Conservation (phyloP, 176 grass and related monocot species). For the Themeda triandra region DNA sequence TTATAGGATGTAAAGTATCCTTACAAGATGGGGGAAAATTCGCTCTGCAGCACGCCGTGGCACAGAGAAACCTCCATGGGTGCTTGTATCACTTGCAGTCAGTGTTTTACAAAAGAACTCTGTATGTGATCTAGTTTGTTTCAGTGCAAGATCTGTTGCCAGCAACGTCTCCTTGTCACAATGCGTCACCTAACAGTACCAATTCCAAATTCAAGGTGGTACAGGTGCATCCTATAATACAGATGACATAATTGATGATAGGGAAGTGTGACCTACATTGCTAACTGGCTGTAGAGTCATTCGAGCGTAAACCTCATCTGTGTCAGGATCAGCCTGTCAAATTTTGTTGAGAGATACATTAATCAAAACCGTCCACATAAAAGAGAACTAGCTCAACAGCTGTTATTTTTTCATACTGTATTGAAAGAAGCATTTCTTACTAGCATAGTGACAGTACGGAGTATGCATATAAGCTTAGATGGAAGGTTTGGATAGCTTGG, state of each 20-base stretch:
- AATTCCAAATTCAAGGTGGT: conserved; percentile 25
- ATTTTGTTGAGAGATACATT: conserved; percentile 13
- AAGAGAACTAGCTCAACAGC: neutral
- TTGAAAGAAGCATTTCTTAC: conserved; percentile 42
- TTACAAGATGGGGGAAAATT: conserved; percentile 70
- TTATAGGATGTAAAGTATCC: conserved; percentile 14
- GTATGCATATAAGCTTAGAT: conserved; percentile 71
- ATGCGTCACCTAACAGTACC: conserved; percentile 35
- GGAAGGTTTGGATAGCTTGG: conserved; percentile 80
- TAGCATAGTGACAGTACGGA: conserved; percentile 59
- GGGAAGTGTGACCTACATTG: conserved; percentile 53
- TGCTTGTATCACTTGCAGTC: conserved; percentile 88
- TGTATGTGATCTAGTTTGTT: conserved; percentile 51
- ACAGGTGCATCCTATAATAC: conserved; percentile 4
- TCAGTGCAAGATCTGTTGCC: conserved; percentile 54
- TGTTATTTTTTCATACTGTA: neutral
- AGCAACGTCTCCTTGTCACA: conserved; percentile 66
- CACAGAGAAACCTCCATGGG: conserved; percentile 84
- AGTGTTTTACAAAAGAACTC: conserved; percentile 90
- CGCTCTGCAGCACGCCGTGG: conserved; percentile 72
- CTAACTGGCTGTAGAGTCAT: conserved; percentile 76
- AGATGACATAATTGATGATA: conserved; percentile 24
- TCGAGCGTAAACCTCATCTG: conserved; percentile 80
- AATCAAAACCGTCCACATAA: neutral
- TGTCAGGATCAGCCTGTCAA: conserved; percentile 69